phyloP scores from a whole-genome alignment of 2,329 filamentous ascomycete genomes.

The Didymella exigua region DNA sequence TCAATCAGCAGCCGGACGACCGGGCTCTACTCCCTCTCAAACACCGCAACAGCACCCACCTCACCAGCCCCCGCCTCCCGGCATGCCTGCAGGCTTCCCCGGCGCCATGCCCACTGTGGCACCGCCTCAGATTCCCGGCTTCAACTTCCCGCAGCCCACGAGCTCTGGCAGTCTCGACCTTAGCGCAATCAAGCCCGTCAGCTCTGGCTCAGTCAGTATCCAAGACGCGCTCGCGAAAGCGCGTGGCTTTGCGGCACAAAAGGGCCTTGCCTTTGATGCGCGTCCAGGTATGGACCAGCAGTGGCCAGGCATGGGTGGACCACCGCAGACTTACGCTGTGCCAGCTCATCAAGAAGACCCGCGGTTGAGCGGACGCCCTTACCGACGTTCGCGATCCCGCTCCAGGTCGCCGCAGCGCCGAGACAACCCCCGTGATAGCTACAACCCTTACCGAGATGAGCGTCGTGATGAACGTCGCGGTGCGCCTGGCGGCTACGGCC shows the following conservation, averaged over 20 bases:
- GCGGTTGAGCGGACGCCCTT: slow-evolving; percentile 60
- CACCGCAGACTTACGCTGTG: slow-evolving; percentile 41
- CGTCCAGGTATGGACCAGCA: slow-evolving; percentile 53
- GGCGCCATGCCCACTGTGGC: slow-evolving; percentile 49
- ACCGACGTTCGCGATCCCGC: slow-evolving; percentile 73
- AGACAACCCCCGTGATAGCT: slow-evolving; percentile 74
- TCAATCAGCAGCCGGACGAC: slow-evolving; percentile 52
- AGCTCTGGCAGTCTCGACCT: slow-evolving; percentile 79
- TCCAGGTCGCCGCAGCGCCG: slow-evolving; percentile 64
- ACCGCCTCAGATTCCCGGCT: slow-evolving; percentile 52
- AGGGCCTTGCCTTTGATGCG: slow-evolving; percentile 65
- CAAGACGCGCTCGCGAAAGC: slow-evolving; percentile 85
- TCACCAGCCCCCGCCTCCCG: slow-evolving; percentile 52
- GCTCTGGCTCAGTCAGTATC: slow-evolving; percentile 81
- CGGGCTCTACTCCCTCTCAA: slow-evolving; percentile 56
- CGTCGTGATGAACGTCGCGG: slow-evolving; percentile 70
- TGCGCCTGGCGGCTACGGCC: slow-evolving; percentile 60
- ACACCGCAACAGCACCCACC: slow-evolving; percentile 50
- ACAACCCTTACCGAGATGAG: slow-evolving; percentile 86
- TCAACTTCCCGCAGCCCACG: slow-evolving; percentile 69
- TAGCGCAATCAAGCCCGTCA: slow-evolving; percentile 78
- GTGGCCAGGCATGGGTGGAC: slow-evolving; percentile 43
- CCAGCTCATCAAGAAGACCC: slow-evolving; percentile 53
- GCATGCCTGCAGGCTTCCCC: slow-evolving; percentile 52
- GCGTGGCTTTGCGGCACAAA: slow-evolving; percentile 79